These are phyloP conservation scores for Citrus medica DNA, from an alignment of 345 rosid genomes.

Conservation along the genomic window DNA sequence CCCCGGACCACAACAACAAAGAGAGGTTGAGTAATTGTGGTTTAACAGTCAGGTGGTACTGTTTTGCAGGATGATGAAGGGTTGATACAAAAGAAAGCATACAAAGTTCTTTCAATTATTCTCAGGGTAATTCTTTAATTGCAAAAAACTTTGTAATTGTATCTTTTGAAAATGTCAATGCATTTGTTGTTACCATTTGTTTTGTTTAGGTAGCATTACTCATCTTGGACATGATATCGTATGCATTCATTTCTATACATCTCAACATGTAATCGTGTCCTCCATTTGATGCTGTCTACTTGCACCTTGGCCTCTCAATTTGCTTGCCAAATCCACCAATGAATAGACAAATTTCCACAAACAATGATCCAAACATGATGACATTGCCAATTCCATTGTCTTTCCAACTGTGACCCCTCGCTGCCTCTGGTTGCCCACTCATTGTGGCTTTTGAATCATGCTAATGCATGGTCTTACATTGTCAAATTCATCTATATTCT, in stretches of 20 bases:
- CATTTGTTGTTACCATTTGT: background rate
- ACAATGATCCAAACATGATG: background rate
- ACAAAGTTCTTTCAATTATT: constrained; percentile 79
- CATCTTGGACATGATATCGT: background rate
- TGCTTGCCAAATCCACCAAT: background rate
- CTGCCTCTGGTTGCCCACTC: no score
- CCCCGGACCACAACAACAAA: no score
- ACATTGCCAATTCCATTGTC: background rate
- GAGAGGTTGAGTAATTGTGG: background rate
- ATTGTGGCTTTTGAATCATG: background rate
- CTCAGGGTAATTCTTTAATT: constrained; percentile 51
- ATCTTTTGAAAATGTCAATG: background rate
- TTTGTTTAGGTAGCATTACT: background rate
- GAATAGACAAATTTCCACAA: background rate
- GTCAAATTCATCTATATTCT: background rate
- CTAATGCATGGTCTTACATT: background rate
- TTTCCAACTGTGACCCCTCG: background rate
- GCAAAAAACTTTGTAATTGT: constrained; percentile 1
- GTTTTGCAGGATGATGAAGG: constrained; percentile 70
- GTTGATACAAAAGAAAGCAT: constrained; percentile 84
- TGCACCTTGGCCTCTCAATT: background rate
- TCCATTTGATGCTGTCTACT: background rate
- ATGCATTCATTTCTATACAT: background rate
- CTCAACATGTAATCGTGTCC: background rate
- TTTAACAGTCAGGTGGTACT: constrained; percentile 3